Percentiles rank a stretch among this genome's conserved stretches.
These are phyloP conservation scores for Aspergillus panamensis DNA, from an alignment of 495 filamentous ascomycete species.

Conservation along the genomic window DNA sequence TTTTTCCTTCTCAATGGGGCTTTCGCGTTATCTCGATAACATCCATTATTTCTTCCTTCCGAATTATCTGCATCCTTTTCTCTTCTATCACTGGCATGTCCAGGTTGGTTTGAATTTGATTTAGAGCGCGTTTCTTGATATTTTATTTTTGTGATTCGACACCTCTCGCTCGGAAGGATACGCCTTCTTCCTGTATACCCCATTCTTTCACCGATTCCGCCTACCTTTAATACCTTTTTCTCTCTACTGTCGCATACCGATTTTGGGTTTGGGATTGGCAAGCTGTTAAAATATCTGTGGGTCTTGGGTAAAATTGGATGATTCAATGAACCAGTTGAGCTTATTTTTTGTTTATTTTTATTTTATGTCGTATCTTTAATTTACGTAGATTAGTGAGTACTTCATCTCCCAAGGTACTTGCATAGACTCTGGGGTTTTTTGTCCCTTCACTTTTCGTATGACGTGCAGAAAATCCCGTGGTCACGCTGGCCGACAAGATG, in stretches of 20 bases:
- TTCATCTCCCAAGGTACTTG: too few relatives aligned
- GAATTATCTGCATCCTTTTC: constrained; percentile 9
- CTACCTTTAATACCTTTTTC: constrained; percentile 15
- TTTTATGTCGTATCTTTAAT: background rate
- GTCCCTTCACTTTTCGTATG: background rate
- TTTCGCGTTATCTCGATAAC: constrained; percentile 3
- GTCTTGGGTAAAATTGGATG: constrained; percentile 20
- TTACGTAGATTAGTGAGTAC: too few relatives aligned
- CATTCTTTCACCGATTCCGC: constrained; percentile 14
- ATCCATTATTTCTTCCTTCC: too few relatives aligned
- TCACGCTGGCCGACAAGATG: background rate
- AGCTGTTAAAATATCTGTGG: constrained; percentile 12
- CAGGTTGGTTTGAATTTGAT: constrained; percentile 25
- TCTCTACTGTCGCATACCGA: constrained; percentile 18
- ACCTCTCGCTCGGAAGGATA: constrained; percentile 25
- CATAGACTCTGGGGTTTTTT: background rate
- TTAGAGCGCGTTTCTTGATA: constrained; percentile 31
- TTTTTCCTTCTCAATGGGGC: background rate
- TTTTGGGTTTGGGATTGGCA: constrained; percentile 16
- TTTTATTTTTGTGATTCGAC: constrained; percentile 15
- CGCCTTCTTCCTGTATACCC: constrained; percentile 27
- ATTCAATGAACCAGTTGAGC: constrained; percentile 9
- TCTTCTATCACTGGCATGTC: constrained; percentile 20
- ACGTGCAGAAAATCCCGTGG: background rate
- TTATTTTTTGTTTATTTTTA: background rate